Evolutionary conservation across 306 rosid species (phyloP).

Genomic region (Trifolium pratense): DNA sequence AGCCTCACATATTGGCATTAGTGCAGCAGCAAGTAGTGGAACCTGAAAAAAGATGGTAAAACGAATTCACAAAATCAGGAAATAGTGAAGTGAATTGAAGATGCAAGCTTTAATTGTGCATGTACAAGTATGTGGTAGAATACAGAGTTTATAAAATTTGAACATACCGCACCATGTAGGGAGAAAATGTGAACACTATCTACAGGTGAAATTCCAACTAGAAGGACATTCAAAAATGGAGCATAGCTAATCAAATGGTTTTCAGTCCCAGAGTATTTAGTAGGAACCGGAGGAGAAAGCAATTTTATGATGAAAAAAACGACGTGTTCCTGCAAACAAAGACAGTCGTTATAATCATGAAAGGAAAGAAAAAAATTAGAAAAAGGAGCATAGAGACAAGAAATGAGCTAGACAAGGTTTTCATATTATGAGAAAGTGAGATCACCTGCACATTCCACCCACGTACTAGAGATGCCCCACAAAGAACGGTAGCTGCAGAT

Average conservation of each 20-base stretch:
- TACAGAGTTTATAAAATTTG: background rate
- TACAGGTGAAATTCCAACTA: slow-evolving; percentile 86
- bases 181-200: slow-evolving; percentile 94
- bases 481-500: slow-evolving; percentile 89
- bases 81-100: slow-evolving; percentile 13
- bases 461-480: slow-evolving; percentile 91
- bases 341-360: slow-evolving; percentile 30
- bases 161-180: slow-evolving; percentile 89
- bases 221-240: slow-evolving; percentile 77
- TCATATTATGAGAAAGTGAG: slow-evolving; percentile 30
- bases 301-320: slow-evolving; percentile 73
- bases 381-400: too few relatives aligned
- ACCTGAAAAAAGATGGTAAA: slow-evolving; percentile 58
- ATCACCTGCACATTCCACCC: slow-evolving; percentile 98
- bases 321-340: slow-evolving; percentile 79
- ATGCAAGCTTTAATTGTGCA: slow-evolving; percentile 17
- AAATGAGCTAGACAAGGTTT: slow-evolving; percentile 14
- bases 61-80: slow-evolving; percentile 34
- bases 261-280: slow-evolving; percentile 59
- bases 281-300: slow-evolving; percentile 80
- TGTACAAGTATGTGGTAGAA: slow-evolving; percentile 6
- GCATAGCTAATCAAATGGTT: slow-evolving; percentile 84
- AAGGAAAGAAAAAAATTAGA: too few relatives aligned
- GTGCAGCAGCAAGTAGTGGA: slow-evolving; percentile 88
- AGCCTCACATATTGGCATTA: slow-evolving; percentile 98